Evolutionary conservation across 768 basidiomycete species (phyloP).

Genomic region (Boletus sp.): DNA sequence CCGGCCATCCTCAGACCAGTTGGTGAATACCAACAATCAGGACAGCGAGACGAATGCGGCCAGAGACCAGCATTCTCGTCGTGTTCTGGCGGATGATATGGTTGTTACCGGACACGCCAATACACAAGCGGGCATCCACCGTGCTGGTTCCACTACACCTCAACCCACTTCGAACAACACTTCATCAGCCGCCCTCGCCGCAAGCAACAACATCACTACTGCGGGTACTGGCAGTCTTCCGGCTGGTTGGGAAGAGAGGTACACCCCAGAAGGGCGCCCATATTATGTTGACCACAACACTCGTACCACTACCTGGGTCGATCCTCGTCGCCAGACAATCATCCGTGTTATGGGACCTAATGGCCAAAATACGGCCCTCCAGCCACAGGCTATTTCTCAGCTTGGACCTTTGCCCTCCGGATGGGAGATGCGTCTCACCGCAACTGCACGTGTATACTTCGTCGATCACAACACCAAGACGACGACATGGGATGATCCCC

Average conservation of each 20-base stretch:
- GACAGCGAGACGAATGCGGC: slow-evolving; percentile 82
- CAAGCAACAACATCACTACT: slow-evolving; percentile 51
- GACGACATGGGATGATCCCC: slow-evolving; percentile 99
- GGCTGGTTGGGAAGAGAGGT: slow-evolving; percentile 98
- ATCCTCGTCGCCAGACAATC: slow-evolving; percentile 94
- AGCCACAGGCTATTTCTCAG: slow-evolving; percentile 95
- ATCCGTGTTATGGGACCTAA: slow-evolving; percentile 95
- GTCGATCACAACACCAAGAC: slow-evolving; percentile 99
- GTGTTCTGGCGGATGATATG: slow-evolving; percentile 81
- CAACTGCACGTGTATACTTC: slow-evolving; percentile 97
- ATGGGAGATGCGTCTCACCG: slow-evolving; percentile 99
- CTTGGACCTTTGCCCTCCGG: slow-evolving; percentile 96
- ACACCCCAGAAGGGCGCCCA: slow-evolving; percentile 96
- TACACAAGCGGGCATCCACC: slow-evolving; percentile 39
- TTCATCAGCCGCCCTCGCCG: slow-evolving; percentile 49
- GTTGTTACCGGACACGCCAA: slow-evolving; percentile 65
- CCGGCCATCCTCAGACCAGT: slow-evolving; percentile 76
- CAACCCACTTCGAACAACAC: slow-evolving; percentile 33
- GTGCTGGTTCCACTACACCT: slow-evolving; percentile 37
- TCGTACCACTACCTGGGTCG: slow-evolving; percentile 99
- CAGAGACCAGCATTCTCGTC: slow-evolving; percentile 81
- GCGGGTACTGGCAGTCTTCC: slow-evolving; percentile 85
- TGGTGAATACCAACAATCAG: slow-evolving; percentile 67
- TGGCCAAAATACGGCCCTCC: slow-evolving; percentile 82
- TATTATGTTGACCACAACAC: slow-evolving; percentile 99